Evolutionary conservation across 2,329 filamentous ascomycete species (phyloP).

Genomic region (Fusarium globosum): DNA sequence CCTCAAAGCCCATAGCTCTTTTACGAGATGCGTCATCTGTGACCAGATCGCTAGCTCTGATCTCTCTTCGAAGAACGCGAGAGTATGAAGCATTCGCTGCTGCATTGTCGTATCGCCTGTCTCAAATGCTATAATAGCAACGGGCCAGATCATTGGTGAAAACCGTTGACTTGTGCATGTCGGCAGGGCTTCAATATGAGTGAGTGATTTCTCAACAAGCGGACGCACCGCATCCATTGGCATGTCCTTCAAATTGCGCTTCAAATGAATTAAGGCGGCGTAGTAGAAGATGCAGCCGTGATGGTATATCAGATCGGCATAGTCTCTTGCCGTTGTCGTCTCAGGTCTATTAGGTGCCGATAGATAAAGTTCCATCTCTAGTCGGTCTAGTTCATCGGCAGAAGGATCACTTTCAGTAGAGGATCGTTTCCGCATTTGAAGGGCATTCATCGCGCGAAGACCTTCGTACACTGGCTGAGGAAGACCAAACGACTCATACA

Average conservation of each 20-base stretch:
- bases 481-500: slow-evolving; percentile 35
- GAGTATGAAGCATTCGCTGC: slow-evolving; percentile 37
- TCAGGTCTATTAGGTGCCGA: slow-evolving; percentile 34
- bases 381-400: slow-evolving; percentile 27
- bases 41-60: slow-evolving; percentile 39
- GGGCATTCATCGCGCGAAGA: slow-evolving; percentile 33
- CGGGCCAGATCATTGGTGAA: slow-evolving; percentile 42
- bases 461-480: slow-evolving; percentile 39
- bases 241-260: slow-evolving; percentile 38
- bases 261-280: slow-evolving; percentile 41
- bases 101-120: slow-evolving; percentile 21
- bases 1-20: slow-evolving; percentile 37
- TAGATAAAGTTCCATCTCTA: slow-evolving; percentile 39
- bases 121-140: slow-evolving; percentile 41
- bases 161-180: slow-evolving; percentile 28
- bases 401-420: slow-evolving; percentile 3
- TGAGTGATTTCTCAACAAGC: slow-evolving; percentile 38
- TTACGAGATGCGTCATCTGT: slow-evolving; percentile 30
- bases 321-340: slow-evolving; percentile 20
- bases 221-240: slow-evolving; percentile 38
- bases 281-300: slow-evolving; percentile 43
- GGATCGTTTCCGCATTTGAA: slow-evolving; percentile 30
- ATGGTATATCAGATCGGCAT: slow-evolving; percentile 38
- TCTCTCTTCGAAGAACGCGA: slow-evolving; percentile 26
- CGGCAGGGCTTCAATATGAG: slow-evolving; percentile 36